These are phyloP conservation scores for Chlorencoelia australis DNA, from an alignment of 2,329 filamentous ascomycete species.

Conservation along the genomic window DNA sequence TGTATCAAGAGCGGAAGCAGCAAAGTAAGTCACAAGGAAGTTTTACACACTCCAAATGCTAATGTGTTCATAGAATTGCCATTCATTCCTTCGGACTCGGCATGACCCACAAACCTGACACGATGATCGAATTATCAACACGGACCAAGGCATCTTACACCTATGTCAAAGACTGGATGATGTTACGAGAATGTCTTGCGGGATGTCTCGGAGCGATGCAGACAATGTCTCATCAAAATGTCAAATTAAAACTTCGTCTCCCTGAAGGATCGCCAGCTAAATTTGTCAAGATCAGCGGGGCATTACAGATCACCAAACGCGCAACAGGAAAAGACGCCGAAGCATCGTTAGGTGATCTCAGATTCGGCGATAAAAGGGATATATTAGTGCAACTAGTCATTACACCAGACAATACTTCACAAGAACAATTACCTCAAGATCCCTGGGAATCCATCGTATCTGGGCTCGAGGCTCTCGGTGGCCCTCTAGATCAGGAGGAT, in stretches of 20 bases:
- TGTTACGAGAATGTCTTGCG: conserved; percentile 91
- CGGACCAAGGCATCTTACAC: conserved; percentile 95
- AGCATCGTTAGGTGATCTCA: conserved; percentile 79
- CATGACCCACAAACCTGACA: conserved; percentile 95
- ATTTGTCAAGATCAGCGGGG: conserved; percentile 97
- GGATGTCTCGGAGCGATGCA: conserved; percentile 89
- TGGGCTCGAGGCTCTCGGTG: conserved; percentile 84
- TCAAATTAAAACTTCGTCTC: conserved; percentile 85
- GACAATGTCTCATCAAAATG: conserved; percentile 94
- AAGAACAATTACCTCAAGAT: conserved; percentile 80
- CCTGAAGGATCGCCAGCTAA: conserved; percentile 96
- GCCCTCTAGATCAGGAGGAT: conserved; percentile 76
- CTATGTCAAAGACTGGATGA: conserved; percentile 99
- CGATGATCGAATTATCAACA: conserved; percentile 94
- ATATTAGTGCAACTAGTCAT: conserved; percentile 92
- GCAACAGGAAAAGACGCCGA: conserved; percentile 92
- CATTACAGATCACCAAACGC: conserved; percentile 90
- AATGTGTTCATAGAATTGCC: conserved; percentile 51
- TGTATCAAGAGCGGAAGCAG: conserved; percentile 88
- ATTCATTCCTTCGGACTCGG: conserved; percentile 96
- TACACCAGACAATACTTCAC: conserved; percentile 67
- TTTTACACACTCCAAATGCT: conserved; percentile 20
- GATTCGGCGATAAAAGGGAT: conserved; percentile 91
- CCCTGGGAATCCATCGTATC: conserved; percentile 97
- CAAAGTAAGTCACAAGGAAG: conserved; percentile 56